Evolutionary conservation across 805 yeast genomes (phyloP).

Genomic region (Suhomyces faveliae): DNA sequence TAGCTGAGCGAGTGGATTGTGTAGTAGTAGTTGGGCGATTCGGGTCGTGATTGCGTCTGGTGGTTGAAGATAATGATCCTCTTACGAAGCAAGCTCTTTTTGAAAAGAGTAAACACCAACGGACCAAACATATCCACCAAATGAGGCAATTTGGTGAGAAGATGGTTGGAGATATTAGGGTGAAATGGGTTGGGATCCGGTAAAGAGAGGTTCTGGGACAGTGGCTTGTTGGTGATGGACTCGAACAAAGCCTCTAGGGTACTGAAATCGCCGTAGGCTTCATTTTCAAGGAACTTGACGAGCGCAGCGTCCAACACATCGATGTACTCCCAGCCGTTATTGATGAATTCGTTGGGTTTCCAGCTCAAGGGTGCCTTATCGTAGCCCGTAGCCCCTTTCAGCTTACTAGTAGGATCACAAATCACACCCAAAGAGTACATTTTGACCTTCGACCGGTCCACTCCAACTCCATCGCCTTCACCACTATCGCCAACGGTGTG

Average conservation of each 20-base stretch:
- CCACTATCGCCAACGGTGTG: conserved; percentile 7
- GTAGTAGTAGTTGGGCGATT: conserved; percentile 14
- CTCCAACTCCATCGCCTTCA: conserved; percentile 1
- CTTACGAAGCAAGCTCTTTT: conserved; percentile 56
- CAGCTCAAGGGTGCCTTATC: conserved; percentile 14
- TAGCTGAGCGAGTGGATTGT: conserved; percentile 45
- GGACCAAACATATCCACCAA: conserved; percentile 44
- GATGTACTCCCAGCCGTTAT: conserved; percentile 46
- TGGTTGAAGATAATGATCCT: conserved; percentile 40
- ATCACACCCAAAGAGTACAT: conserved; percentile 68
- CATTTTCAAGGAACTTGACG: conserved; percentile 18
- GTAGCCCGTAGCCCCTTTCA: background rate
- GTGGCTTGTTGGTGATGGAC: conserved; percentile 11
- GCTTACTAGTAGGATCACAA: conserved; percentile 39
- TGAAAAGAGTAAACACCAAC: conserved; percentile 61
- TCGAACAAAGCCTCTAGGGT: conserved; percentile 17
- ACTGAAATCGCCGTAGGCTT: conserved; percentile 17
- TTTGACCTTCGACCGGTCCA: conserved; percentile 35
- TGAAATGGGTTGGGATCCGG: conserved; percentile 15
- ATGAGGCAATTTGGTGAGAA: conserved; percentile 41
- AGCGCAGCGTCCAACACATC: conserved; percentile 31
- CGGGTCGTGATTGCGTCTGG: conserved; percentile 1
- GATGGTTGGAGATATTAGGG: conserved; percentile 34
- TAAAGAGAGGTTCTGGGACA: background rate
- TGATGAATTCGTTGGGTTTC: conserved; percentile 42